Conservation (phyloP, 768 basidiomycete species). For the Phanerochaete carnosa region DNA sequence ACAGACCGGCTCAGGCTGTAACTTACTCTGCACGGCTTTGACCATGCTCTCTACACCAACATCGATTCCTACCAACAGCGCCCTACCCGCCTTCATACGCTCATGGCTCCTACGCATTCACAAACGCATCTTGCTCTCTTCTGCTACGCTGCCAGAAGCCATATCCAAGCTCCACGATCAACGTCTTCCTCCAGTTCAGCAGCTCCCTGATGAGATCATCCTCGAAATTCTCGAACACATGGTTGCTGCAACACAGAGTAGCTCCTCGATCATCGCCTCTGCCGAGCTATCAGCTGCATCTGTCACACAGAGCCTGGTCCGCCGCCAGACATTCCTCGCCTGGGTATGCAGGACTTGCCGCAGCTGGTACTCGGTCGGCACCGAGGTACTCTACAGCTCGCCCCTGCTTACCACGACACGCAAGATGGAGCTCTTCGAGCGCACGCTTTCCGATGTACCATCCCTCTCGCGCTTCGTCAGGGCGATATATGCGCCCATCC, state of each 20-base stretch:
- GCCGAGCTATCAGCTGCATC: background rate
- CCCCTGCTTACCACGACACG: slow-evolving; percentile 1
- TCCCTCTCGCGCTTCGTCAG: slow-evolving; percentile 8
- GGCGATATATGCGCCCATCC: slow-evolving; percentile 10
- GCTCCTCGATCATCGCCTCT: background rate
- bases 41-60: background rate
- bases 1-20: too few relatives aligned
- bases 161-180: background rate
- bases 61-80: background rate
- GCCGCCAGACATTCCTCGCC: slow-evolving; percentile 1
- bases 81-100: slow-evolving; percentile 1
- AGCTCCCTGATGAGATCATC: slow-evolving; percentile 9
- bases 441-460: slow-evolving; percentile 3
- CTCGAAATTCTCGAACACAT: slow-evolving; percentile 3
- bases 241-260: background rate
- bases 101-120: slow-evolving; percentile 1
- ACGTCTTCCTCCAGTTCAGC: slow-evolving; percentile 2
- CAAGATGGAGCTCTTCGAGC: slow-evolving; percentile 7
- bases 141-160: background rate
- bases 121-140: background rate
- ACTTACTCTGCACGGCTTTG: too few relatives aligned
- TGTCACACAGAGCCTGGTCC: background rate
- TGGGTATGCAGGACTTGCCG: slow-evolving; percentile 8
- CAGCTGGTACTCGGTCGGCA: slow-evolving; percentile 4
- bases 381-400: slow-evolving; percentile 4